These are phyloP conservation scores for Lactarius sanguifluus DNA, from an alignment of 768 basidiomycete species.

Conservation along the genomic window DNA sequence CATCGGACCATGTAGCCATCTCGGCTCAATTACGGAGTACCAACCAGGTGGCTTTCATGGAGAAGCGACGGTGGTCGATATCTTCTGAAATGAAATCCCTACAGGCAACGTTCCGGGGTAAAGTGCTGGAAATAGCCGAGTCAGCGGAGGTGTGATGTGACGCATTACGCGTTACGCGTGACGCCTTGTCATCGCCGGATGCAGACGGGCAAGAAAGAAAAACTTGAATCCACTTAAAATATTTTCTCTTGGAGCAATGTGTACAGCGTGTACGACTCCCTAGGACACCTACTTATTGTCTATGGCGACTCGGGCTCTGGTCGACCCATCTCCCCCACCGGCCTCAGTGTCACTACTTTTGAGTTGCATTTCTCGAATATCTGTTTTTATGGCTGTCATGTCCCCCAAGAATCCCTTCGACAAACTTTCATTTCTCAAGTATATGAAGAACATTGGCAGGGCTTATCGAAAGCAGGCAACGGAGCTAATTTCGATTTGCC, in stretches of 20 bases:
- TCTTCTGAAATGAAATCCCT: neutral
- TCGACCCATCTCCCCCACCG: neutral
- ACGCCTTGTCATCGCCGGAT: no score
- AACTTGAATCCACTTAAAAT: neutral
- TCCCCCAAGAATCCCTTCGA: neutral
- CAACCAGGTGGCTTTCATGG: neutral
- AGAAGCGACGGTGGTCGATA: neutral
- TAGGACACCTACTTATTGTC: neutral
- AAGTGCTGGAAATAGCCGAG: no score
- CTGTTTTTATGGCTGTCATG: neutral
- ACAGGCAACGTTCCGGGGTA: neutral
- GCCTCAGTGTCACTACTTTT: neutral
- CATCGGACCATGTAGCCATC: neutral
- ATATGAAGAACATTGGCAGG: neutral
- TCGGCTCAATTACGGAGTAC: neutral
- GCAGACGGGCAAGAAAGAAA: no score
- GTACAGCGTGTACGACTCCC: neutral
- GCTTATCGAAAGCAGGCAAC: neutral
- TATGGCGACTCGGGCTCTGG: neutral
- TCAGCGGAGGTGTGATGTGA: no score
- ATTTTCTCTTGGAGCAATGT: neutral
- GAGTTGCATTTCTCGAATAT: neutral
- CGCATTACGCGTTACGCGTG: no score
- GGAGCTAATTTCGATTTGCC: conserved; percentile 12
- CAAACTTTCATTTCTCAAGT: neutral